Evolutionary conservation across 306 rosid genomes (phyloP).

Genomic region (Cucurbita argyrosperma): DNA sequence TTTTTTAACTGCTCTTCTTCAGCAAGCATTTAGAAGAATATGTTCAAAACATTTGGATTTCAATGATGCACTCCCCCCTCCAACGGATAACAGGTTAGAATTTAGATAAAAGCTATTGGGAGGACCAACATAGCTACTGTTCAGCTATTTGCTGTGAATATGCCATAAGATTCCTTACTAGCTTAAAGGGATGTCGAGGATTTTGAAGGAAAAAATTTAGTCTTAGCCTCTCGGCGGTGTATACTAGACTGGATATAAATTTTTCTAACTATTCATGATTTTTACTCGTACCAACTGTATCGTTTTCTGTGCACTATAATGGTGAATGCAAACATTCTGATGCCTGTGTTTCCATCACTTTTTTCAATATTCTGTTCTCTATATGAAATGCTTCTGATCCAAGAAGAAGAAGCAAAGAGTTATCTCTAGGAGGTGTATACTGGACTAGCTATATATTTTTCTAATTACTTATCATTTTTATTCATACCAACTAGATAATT

Average conservation of each 20-base stretch:
- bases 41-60: neutral
- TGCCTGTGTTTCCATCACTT: neutral
- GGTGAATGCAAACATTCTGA: neutral
- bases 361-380: neutral
- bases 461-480: neutral
- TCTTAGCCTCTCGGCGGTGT: neutral
- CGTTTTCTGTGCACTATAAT: neutral
- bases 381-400: neutral
- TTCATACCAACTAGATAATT: neutral
- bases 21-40: neutral
- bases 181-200: neutral
- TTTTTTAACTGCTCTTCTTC: neutral
- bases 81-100: neutral
- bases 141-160: neutral
- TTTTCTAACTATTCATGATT: neutral
- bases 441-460: neutral
- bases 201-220: neutral
- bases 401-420: neutral
- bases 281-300: neutral
- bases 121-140: neutral
- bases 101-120: neutral
- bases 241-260: neutral
- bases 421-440: neutral
- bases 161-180: neutral
- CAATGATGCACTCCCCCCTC: neutral